phyloP scores from a whole-genome alignment of 495 filamentous ascomycete species.

The Baudoinia panamericana region DNA sequence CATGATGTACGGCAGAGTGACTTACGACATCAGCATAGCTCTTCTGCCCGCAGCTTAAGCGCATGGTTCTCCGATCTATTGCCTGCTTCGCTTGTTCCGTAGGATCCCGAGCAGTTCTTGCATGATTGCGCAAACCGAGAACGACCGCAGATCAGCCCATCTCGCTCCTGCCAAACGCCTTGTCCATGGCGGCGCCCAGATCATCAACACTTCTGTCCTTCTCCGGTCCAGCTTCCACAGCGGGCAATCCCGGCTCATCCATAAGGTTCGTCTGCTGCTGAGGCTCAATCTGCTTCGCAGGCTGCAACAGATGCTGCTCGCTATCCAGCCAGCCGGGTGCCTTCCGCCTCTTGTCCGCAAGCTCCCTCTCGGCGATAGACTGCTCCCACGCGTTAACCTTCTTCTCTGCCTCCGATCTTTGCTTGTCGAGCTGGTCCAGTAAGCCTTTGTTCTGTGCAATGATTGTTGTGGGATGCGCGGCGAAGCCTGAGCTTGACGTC shows the following conservation, averaged over 20 bases:
- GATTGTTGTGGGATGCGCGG: conserved; percentile 47
- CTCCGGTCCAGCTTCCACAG: conserved; percentile 30
- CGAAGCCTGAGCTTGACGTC: conserved; percentile 45
- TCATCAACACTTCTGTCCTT: conserved; percentile 25
- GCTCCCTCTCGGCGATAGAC: conserved; percentile 55
- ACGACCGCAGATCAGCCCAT: too few species aligned
- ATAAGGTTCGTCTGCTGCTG: conserved; percentile 11
- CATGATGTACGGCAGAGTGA: too few species aligned
- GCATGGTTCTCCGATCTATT: too few species aligned
- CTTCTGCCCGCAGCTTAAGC: too few species aligned
- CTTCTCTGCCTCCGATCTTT: conserved; percentile 47
- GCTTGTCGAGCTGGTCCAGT: conserved; percentile 55
- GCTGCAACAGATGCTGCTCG: conserved; percentile 70
- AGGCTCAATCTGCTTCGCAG: conserved; percentile 36
- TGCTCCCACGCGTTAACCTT: conserved; percentile 59
- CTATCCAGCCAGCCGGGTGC: conserved; percentile 93
- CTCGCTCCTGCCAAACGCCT: conserved; percentile 62
- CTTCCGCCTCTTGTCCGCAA: conserved; percentile 81
- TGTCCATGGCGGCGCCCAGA: conserved; percentile 67
- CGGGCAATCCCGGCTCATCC: conserved; percentile 34
- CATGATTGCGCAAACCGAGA: too few species aligned
- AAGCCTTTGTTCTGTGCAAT: conserved; percentile 64
- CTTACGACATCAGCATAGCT: too few species aligned
- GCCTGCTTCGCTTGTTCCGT: too few species aligned
- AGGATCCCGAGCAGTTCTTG: too few species aligned